phyloP scores from a whole-genome alignment of 108 stramenopile genomes.

The Skeletonema grethae region DNA sequence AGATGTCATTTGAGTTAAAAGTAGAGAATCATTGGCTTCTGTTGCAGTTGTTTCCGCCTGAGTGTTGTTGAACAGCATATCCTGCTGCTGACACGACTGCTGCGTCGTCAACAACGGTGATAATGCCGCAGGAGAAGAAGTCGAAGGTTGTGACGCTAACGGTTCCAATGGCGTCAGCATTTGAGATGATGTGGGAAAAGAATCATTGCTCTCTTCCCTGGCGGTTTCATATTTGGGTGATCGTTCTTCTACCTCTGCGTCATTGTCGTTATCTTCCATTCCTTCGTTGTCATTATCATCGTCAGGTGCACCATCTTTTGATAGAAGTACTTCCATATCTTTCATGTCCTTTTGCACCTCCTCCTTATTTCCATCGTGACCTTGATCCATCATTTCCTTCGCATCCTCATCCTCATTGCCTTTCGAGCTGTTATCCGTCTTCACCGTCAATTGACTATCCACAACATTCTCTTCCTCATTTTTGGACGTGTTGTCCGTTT shows the following conservation, averaged over 20 bases:
- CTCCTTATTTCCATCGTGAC: background rate
- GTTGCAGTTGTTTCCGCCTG: background rate
- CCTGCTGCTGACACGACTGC: background rate
- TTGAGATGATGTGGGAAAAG: background rate
- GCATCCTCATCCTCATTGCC: background rate
- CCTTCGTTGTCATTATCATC: conserved; percentile 1
- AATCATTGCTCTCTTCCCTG: background rate
- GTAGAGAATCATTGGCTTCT: background rate
- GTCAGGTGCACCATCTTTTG: conserved; percentile 4
- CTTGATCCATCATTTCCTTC: background rate
- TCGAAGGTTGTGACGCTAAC: background rate
- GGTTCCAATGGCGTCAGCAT: background rate
- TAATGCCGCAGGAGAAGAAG: background rate
- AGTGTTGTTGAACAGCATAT: background rate
- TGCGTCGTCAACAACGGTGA: background rate
- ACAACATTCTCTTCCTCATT: background rate
- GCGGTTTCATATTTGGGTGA: conserved; percentile 3
- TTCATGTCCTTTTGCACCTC: background rate
- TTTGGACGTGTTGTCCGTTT: conserved; percentile 3
- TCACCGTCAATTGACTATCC: conserved; percentile 2
- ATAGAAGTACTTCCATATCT: background rate
- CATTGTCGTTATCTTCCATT: background rate
- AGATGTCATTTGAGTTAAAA: conserved; percentile 2
- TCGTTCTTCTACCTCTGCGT: background rate
- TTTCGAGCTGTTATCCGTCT: background rate